Base-by-base conservation (phyloP, 2,329 filamentous ascomycete species). In the Cryphonectria radicalis region DNA sequence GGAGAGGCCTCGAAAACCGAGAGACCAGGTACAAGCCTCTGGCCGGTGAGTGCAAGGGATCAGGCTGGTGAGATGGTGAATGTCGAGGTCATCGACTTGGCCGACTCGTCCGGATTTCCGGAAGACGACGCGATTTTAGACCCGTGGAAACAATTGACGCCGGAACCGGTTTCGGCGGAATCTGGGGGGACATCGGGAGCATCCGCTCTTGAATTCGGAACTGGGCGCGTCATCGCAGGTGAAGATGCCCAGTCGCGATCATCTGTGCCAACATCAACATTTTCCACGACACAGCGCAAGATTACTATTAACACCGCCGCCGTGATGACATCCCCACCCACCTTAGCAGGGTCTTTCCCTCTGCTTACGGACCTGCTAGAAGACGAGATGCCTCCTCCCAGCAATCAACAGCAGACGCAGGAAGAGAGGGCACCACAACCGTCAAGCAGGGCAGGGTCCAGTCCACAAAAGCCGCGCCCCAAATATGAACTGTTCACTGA, bases 11-110 rank as follows among this genome's bases (percentile, higher is more conserved):
- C 59, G 6, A 69, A 66, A 62, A 43, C 66, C 7, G 74, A 69
- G n/a, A 71, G 70, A 55, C 59, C n/a, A 35, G 25, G 32, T 59
- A 50, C 43, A 1, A 84, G 87, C 69, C 83, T 96, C 1, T 97
- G 94, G 94, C 84, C 86, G 71, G 91, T 90, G 55, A 91, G 90
- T 6, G 88, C 92, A 35, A 86, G 93, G 74, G 90, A 93, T 76
- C 81, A 82, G 0, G 86, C 90, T 32, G 92, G 92, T 0, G 86
- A 88, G 19, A 78, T 95, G 3, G 83, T 93, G 66, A 87, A 91
- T 67, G 79, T 89, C 17, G 88, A 91, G 74, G 82, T 90, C 25
- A 81, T 92, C 59, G 88, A 93, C 69, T 79, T 92, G 25, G 82
- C 84, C 6, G 82, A 87, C 32, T 84, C 84, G 3, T 80, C 83